Conservation (phyloP, 129 eudicot genomes). For the Heracleum sosnowskyi region DNA sequence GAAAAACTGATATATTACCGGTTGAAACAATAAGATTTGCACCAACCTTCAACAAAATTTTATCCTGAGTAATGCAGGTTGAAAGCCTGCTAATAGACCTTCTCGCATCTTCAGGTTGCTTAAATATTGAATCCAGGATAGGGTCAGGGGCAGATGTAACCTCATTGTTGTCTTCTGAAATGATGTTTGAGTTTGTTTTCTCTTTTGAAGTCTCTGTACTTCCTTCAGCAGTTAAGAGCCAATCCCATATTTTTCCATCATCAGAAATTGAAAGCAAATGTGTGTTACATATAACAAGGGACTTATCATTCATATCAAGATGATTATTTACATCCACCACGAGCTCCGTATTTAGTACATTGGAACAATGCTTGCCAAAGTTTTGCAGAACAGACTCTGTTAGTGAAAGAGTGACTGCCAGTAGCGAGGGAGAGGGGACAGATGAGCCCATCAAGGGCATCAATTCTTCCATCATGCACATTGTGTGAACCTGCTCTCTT, state of each 20-base stretch:
- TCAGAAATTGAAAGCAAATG: slow-evolving; percentile 77
- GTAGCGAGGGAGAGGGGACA: slow-evolving; percentile 70
- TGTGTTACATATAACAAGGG: slow-evolving; percentile 53
- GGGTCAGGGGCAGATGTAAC: slow-evolving; percentile 23
- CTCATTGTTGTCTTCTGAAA: slow-evolving; percentile 24
- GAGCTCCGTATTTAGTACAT: slow-evolving; percentile 23
- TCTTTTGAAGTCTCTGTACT: slow-evolving; percentile 30
- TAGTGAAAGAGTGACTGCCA: slow-evolving; percentile 70
- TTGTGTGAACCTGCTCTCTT: slow-evolving; percentile 74
- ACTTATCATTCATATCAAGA: slow-evolving; percentile 57
- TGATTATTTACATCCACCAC: slow-evolving; percentile 63
- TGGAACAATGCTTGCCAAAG: slow-evolving; percentile 55
- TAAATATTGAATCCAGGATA: slow-evolving; percentile 14
- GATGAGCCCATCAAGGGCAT: slow-evolving; percentile 74
- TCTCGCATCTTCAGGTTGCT: slow-evolving; percentile 36
- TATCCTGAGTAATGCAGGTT: slow-evolving; percentile 31
- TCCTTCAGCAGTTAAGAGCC: slow-evolving; percentile 81
- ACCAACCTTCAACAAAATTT: slow-evolving; percentile 63
- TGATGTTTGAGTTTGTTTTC: slow-evolving; percentile 16
- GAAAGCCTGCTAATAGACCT: slow-evolving; percentile 25
- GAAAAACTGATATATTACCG: neutral
- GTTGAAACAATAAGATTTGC: neutral
- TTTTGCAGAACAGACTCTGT: slow-evolving; percentile 62
- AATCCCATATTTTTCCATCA: slow-evolving; percentile 96
- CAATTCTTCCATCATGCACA: slow-evolving; percentile 82